Conservation (phyloP, 495 filamentous ascomycete genomes). For the Pyronema omphalodes region DNA sequence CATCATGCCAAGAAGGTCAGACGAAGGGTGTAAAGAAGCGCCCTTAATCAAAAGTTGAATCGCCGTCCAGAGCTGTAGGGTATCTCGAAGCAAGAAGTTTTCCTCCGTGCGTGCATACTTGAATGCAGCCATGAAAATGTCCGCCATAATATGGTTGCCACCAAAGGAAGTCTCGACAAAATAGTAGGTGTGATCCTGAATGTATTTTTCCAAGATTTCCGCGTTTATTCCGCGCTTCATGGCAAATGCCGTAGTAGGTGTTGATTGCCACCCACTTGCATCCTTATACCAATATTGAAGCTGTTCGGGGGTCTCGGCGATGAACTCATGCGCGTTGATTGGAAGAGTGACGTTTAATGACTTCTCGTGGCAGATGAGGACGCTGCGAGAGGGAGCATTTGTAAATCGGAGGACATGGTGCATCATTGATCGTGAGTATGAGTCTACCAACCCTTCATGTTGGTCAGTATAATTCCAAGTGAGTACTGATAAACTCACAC, state of each 20-base stretch:
- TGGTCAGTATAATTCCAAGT: background rate
- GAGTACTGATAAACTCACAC: slow-evolving; percentile 7
- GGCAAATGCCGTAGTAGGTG: slow-evolving; percentile 19
- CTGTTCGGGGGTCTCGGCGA: slow-evolving; percentile 18
- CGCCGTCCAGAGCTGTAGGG: slow-evolving; percentile 23
- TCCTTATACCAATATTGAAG: slow-evolving; percentile 23
- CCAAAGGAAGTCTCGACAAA: slow-evolving; percentile 21
- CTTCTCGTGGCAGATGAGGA: slow-evolving; percentile 20
- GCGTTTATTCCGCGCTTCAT: slow-evolving; percentile 23
- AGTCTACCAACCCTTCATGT: slow-evolving; percentile 19
- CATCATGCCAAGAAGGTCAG: slow-evolving; percentile 17
- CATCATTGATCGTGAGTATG: slow-evolving; percentile 24
- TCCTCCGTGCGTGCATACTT: slow-evolving; percentile 20
- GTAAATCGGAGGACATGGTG: slow-evolving; percentile 22
- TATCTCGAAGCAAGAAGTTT: slow-evolving; percentile 20
- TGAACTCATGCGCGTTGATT: slow-evolving; percentile 21
- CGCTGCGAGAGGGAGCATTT: slow-evolving; percentile 11
- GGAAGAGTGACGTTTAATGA: slow-evolving; percentile 15
- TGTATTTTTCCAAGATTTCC: slow-evolving; percentile 23
- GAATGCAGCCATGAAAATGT: slow-evolving; percentile 19
- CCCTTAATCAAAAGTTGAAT: slow-evolving; percentile 21
- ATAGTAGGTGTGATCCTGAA: slow-evolving; percentile 21
- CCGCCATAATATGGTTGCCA: slow-evolving; percentile 19
- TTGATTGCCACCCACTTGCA: slow-evolving; percentile 19
- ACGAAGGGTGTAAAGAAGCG: slow-evolving; percentile 16